Base-by-base conservation (phyloP, 495 filamentous ascomycete genomes). In the Penicillium coprophilum region DNA sequence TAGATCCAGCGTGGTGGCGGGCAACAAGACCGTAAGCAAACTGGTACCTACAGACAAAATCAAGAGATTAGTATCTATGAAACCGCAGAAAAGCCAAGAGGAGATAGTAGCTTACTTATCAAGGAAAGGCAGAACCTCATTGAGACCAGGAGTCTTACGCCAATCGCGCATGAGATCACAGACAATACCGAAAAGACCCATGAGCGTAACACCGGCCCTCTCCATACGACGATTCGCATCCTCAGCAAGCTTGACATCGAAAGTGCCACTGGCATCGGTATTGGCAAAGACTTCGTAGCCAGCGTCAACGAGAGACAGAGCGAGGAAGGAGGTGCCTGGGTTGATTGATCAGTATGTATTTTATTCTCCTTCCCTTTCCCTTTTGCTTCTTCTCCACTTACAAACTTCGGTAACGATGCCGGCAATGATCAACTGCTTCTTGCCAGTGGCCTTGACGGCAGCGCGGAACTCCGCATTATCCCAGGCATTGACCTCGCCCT, bases 401-500 rank as follows among this genome's bases (percentile, higher is more conserved):
- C 85, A 89, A 57, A 91, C 89, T 65, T 92, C 88, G 0, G 88
- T 91, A 0, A 83, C 81, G 54, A 92, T 90, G 12, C 89, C 89
- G 13, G 73, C 87, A 1, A 92, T 58, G 65, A 92, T 88, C 56
- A 91, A 72, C 65, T 92, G 88, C 39, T 78, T 85, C 68, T 82
- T 86, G 50, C 82, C 82, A 1, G 85, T 80, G 3, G 85, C 85
- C 36, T 70, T 66, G 47, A 92, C 80, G 17, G 89, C 88, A 4
- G 73, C 74, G 9, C 82, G 79, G 77, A 92, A 90, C 0, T 89
- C 84, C 3, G 75, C 48, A 61, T 90, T 90, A 65, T 92, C 89
- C 88, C 88, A 92, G 4, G 89, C 89, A 59, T 92, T 79, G 59
- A 91, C 88, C 62, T 92, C 88, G 32, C 89, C 89, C 51, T 87